Percentiles rank a stretch among this genome's conserved stretches.
phyloP scores from a whole-genome alignment of 306 rosid species.

The Glycine soja region DNA sequence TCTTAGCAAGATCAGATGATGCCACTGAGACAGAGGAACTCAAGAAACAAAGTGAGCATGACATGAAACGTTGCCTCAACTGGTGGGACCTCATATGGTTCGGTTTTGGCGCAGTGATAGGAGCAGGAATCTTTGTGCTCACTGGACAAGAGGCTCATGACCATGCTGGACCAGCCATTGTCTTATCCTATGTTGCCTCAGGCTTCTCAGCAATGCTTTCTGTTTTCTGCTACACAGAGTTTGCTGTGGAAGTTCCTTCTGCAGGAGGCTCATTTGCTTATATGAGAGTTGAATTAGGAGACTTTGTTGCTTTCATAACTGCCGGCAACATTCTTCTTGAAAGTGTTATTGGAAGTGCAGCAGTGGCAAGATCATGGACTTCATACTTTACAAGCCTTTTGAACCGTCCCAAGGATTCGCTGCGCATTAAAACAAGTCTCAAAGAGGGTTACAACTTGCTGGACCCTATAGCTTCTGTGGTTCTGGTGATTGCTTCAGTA shows the following conservation, averaged over 20 bases:
- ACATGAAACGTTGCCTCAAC: constrained; percentile 62
- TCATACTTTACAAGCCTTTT: constrained; percentile 72
- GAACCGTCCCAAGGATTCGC: constrained; percentile 57
- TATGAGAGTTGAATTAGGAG: constrained; percentile 76
- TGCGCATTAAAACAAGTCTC: constrained; percentile 60
- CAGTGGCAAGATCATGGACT: constrained; percentile 77
- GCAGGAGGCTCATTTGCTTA: constrained; percentile 91
- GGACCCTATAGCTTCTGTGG: constrained; percentile 72
- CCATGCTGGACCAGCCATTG: constrained; percentile 77
- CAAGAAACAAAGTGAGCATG: constrained; percentile 63
- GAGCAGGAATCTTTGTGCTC: constrained; percentile 81
- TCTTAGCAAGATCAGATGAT: constrained; percentile 65
- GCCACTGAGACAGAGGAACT: constrained; percentile 58
- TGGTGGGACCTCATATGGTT: constrained; percentile 94
- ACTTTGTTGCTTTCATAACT: constrained; percentile 76
- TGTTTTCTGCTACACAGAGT: constrained; percentile 84
- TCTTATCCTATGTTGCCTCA: constrained; percentile 69
- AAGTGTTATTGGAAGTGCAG: constrained; percentile 69
- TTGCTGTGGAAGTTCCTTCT: constrained; percentile 77
- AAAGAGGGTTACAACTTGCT: constrained; percentile 58
- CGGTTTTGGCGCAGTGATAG: constrained; percentile 79
- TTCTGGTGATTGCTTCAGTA: constrained; percentile 52
- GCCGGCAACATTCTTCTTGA: constrained; percentile 86
- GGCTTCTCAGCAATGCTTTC: constrained; percentile 89
- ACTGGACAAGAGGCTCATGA: constrained; percentile 70